A percentile compares a stretch with the other conserved stretches of the same genome.
Evolutionary conservation across 2,329 filamentous ascomycete species (phyloP).

Genomic region (Helotiales sp.): DNA sequence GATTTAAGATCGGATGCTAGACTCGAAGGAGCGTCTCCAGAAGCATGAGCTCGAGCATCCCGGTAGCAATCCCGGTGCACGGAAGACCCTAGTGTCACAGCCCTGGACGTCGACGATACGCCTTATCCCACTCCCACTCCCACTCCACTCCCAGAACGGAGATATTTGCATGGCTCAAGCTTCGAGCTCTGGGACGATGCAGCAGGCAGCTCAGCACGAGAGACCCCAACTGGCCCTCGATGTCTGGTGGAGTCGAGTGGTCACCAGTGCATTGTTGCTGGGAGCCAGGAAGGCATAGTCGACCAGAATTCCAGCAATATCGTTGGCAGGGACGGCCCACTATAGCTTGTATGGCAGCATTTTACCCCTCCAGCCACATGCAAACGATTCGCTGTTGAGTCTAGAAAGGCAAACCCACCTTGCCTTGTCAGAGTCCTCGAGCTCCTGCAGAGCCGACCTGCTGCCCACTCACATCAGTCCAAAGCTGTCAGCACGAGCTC

Average conservation of each 20-base stretch:
- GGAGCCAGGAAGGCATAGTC: no score
- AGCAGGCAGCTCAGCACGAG: background rate
- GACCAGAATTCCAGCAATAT: background rate
- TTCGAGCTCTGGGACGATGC: background rate
- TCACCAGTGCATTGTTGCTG: background rate
- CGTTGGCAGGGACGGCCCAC: background rate
- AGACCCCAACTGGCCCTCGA: background rate
- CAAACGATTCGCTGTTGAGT: background rate
- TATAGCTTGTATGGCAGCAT: background rate
- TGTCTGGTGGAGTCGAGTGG: background rate
- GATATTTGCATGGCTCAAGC: background rate
- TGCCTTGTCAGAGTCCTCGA: background rate
- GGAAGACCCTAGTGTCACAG: background rate
- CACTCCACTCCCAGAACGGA: background rate
- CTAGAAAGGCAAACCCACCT: background rate
- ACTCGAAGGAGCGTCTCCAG: constrained; percentile 8
- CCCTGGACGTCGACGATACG: background rate
- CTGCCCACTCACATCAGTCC: constrained; percentile 3
- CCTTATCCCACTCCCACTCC: background rate
- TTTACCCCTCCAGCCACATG: background rate
- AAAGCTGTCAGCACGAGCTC: constrained; percentile 14
- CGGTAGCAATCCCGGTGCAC: background rate
- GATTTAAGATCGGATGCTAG: constrained; percentile 19
- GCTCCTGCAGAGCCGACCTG: background rate
- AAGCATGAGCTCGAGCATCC: constrained; percentile 1